These are phyloP conservation scores for Eucalyptus pauciflora DNA, from an alignment of 345 rosid species.

Conservation along the genomic window DNA sequence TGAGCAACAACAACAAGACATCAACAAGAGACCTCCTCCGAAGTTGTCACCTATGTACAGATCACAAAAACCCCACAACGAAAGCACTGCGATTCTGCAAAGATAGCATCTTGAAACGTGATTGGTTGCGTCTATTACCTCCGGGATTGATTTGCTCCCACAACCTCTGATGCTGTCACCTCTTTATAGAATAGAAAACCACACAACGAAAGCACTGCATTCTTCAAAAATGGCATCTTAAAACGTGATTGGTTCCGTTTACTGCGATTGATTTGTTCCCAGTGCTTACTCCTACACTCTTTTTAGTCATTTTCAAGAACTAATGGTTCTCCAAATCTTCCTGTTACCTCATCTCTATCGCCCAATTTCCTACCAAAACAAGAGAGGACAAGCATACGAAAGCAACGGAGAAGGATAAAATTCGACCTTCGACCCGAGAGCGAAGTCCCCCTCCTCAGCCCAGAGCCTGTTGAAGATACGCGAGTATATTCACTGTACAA, in stretches of 20 bases:
- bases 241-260: not conserved
- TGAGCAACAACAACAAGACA: not conserved
- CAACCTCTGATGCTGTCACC: no score
- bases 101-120: no score
- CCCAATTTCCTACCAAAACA: not conserved
- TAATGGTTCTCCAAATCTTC: not conserved
- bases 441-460: slow-evolving; percentile 21
- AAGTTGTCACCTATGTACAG: not conserved
- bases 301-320: not conserved
- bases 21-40: not conserved
- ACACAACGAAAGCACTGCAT: not conserved
- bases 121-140: not conserved
- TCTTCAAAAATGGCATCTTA: not conserved
- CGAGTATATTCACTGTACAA: no score
- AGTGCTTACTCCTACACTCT: not conserved
- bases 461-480: no score
- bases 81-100: not conserved
- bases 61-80: not conserved
- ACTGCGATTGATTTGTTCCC: not conserved
- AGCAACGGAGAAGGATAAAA: not conserved
- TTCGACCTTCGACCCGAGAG: slow-evolving; percentile 37
- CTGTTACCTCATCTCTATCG: not conserved
- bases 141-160: not conserved
- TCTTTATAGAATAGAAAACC: not conserved
- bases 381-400: not conserved